Evolutionary conservation across 148 eudicot genomes (phyloP).

Genomic region (Cornus florida): DNA sequence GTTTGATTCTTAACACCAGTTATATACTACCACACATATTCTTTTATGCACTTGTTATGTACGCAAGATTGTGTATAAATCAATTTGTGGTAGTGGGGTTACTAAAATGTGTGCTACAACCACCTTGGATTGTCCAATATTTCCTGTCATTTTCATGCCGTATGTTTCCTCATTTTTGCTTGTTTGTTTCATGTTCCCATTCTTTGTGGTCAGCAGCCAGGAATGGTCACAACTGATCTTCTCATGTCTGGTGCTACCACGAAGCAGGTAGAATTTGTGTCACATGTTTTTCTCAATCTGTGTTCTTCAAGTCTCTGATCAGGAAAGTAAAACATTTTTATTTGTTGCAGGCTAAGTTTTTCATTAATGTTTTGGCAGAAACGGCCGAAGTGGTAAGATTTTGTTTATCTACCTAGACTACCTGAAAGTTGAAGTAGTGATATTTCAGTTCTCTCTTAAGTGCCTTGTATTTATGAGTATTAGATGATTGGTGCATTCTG

Average conservation of each 20-base stretch:
- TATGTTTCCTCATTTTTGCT: background rate
- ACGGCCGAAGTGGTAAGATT: slow-evolving; percentile 85
- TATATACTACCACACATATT: background rate
- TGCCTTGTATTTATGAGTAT: background rate
- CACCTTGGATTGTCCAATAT: background rate
- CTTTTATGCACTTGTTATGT: background rate
- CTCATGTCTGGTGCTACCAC: slow-evolving; percentile 95
- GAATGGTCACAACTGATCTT: slow-evolving; percentile 98
- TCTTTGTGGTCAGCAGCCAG: slow-evolving; percentile 60
- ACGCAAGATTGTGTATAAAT: too few relatives aligned
- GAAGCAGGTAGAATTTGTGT: slow-evolving; percentile 58
- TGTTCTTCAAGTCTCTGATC: background rate
- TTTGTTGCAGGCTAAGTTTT: slow-evolving; percentile 86
- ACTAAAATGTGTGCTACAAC: background rate
- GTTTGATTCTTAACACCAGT: too few relatives aligned
- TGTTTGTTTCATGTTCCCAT: background rate
- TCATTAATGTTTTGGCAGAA: slow-evolving; percentile 96
- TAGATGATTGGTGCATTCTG: background rate
- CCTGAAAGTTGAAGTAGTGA: background rate
- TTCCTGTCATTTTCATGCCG: background rate
- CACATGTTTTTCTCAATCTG: background rate
- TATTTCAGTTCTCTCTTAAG: background rate
- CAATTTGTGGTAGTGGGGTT: too few relatives aligned
- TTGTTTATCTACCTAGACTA: background rate
- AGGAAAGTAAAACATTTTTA: slow-evolving; percentile 2